Evolutionary conservation across 2,329 filamentous ascomycete species (phyloP).

Genomic region (Neofusicoccum sp.): DNA sequence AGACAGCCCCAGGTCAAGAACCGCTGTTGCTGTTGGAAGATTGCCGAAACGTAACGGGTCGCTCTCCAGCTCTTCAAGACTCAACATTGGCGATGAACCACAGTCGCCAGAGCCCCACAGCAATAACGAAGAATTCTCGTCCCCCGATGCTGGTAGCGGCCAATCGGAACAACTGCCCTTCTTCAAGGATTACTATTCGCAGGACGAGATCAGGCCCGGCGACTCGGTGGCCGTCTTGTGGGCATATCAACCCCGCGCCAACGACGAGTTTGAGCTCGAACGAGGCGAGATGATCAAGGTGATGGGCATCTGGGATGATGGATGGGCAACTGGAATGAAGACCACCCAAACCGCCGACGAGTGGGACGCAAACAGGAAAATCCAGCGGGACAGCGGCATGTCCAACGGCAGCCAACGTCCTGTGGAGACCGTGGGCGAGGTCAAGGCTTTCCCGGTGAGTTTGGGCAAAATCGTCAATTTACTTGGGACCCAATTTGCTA

Average conservation of each 20-base stretch:
- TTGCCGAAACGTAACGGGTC: constrained; percentile 77
- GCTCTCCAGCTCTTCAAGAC: constrained; percentile 78
- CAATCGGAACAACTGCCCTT: constrained; percentile 94
- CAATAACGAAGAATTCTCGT: constrained; percentile 70
- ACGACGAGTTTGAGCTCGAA: constrained; percentile 90
- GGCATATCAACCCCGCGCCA: constrained; percentile 94
- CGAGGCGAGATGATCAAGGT: constrained; percentile 98
- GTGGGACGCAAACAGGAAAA: constrained; percentile 75
- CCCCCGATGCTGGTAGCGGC: constrained; percentile 79
- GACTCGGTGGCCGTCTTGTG: constrained; percentile 90
- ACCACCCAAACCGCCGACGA: constrained; percentile 83
- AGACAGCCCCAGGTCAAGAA: constrained; percentile 10
- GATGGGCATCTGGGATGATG: constrained; percentile 98
- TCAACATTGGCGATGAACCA: constrained; percentile 70
- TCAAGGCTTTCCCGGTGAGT: constrained; percentile 84
- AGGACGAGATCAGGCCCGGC: constrained; percentile 90
- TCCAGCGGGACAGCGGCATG: constrained; percentile 90
- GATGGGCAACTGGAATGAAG: constrained; percentile 93
- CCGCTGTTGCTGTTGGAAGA: constrained; percentile 44
- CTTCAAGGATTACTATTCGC: constrained; percentile 99
- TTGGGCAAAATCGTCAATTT: background rate
- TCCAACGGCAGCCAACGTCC: constrained; percentile 68
- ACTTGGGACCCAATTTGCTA: background rate
- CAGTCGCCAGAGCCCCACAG: constrained; percentile 46
- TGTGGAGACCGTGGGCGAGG: constrained; percentile 65